phyloP scores from a whole-genome alignment of 2,329 filamentous ascomycete species.

The Cladobotryum mycophilum region DNA sequence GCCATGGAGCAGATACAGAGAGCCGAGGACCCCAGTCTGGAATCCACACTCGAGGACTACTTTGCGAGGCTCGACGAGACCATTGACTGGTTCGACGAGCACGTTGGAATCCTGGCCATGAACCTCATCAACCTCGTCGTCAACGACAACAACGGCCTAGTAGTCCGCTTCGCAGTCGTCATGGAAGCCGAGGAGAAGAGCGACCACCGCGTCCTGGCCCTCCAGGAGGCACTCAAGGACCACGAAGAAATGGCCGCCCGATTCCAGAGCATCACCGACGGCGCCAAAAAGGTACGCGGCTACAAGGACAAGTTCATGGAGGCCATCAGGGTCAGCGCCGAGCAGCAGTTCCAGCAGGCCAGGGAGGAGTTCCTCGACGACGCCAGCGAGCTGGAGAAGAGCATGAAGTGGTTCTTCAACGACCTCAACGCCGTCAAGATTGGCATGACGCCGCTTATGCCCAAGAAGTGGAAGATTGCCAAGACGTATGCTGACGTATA shows the following conservation, averaged over 20 bases:
- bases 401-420: slow-evolving; percentile 95
- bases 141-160: slow-evolving; percentile 77
- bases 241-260: slow-evolving; percentile 90
- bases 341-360: slow-evolving; percentile 66
- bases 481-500: slow-evolving; percentile 87
- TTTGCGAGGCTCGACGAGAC: slow-evolving; percentile 81
- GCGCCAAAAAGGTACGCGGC: slow-evolving; percentile 82
- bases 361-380: slow-evolving; percentile 76
- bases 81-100: slow-evolving; percentile 92
- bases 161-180: slow-evolving; percentile 85
- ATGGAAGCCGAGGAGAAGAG: slow-evolving; percentile 96
- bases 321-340: slow-evolving; percentile 66
- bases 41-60: slow-evolving; percentile 81
- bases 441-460: slow-evolving; percentile 86
- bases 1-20: slow-evolving; percentile 92
- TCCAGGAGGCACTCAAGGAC: slow-evolving; percentile 91
- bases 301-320: slow-evolving; percentile 95
- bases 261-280: slow-evolving; percentile 92
- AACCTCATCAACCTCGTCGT: slow-evolving; percentile 85
- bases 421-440: slow-evolving; percentile 91
- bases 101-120: slow-evolving; percentile 80
- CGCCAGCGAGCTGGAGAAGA: slow-evolving; percentile 76
- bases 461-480: slow-evolving; percentile 94
- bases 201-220: slow-evolving; percentile 80
- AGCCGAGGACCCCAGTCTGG: slow-evolving; percentile 64